Percentiles rank a stretch among this genome's conserved stretches.
These are phyloP conservation scores for Eucalyptus marginata DNA, from an alignment of 345 rosid species.

Conservation along the genomic window DNA sequence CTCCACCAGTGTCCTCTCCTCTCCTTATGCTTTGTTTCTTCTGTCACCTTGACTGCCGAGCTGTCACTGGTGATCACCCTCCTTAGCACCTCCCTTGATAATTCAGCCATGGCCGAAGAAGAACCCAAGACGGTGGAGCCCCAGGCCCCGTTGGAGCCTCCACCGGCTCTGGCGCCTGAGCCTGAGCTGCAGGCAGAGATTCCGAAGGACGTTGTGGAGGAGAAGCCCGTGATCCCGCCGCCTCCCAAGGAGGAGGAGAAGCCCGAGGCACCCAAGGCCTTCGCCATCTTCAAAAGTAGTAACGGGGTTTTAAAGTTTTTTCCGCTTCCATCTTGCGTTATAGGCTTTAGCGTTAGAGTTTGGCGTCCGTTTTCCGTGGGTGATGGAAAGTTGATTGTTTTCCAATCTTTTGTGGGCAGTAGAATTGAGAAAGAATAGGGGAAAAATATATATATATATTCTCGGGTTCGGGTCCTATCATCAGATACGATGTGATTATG, in stretches of 20 bases:
- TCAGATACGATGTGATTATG: neutral
- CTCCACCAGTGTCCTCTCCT: neutral
- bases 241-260: conserved; percentile 6
- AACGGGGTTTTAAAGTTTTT: neutral
- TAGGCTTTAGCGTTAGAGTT: neutral
- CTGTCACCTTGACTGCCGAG: neutral
- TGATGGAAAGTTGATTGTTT: neutral
- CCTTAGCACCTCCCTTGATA: neutral
- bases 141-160: conserved; percentile 8
- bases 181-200: neutral
- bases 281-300: conserved; percentile 30
- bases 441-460: too few relatives aligned
- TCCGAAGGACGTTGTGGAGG: conserved; percentile 20
- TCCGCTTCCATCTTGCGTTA: neutral
- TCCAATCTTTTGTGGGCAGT: neutral
- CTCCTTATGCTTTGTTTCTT: neutral
- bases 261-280: conserved; percentile 14
- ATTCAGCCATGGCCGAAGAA: conserved; percentile 29
- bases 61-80: neutral
- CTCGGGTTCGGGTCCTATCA: neutral
- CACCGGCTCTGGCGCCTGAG: neutral
- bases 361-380: neutral
- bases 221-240: conserved; percentile 23
- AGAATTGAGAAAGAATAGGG: neutral
- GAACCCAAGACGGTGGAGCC: conserved; percentile 31